Conservation (phyloP, 2,329 filamentous ascomycete genomes). For the Scleromitrula shiraiana region DNA sequence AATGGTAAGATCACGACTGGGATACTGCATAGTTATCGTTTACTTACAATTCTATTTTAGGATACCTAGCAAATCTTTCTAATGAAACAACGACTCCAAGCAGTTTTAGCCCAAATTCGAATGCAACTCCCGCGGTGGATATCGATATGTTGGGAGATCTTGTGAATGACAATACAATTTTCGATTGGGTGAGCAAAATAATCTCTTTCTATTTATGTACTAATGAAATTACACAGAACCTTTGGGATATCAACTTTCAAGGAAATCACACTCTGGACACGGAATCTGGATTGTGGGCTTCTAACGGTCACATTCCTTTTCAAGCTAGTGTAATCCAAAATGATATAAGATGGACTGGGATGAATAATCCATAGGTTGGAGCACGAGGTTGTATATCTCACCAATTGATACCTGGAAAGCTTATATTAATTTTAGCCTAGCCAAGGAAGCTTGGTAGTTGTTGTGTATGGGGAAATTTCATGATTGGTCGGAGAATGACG, state of each 20-base stretch:
- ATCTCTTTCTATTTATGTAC: neutral
- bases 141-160: constrained; percentile 3
- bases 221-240: neutral
- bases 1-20: too few species aligned
- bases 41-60: neutral
- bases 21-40: too few species aligned
- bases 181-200: constrained; percentile 5
- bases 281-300: neutral
- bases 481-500: neutral
- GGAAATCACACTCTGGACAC: neutral
- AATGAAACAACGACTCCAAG: neutral
- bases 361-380: neutral
- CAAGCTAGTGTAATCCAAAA: neutral
- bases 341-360: neutral
- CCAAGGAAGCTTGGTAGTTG: constrained; percentile 4
- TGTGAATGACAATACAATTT: neutral
- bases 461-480: neutral
- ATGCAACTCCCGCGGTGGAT: neutral
- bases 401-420: constrained; percentile 1
- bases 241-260: constrained; percentile 9
- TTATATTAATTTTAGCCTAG: neutral
- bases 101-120: neutral
- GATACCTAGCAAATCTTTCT: neutral
- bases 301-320: constrained; percentile 2
- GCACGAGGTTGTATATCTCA: neutral